A percentile compares a stretch with the other conserved stretches of the same genome.
Conservation (phyloP, 805 yeast genomes). For the Candida alai region DNA sequence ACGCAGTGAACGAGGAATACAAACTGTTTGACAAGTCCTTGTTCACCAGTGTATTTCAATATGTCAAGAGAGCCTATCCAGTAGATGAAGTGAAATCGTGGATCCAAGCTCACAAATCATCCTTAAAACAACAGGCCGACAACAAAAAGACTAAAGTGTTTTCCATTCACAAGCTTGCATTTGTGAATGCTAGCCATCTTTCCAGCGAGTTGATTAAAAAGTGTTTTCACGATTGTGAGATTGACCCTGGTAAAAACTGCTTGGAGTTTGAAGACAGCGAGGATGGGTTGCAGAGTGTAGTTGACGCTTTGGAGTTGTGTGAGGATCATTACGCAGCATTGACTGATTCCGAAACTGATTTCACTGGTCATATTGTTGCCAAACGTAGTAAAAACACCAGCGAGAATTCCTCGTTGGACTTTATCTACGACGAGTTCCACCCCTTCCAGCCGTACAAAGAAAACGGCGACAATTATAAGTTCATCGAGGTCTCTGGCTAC, state of each 20-base stretch:
- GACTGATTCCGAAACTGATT: conserved; percentile 32
- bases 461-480: conserved; percentile 22
- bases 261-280: conserved; percentile 23
- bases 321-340: conserved; percentile 38
- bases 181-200: conserved; percentile 65
- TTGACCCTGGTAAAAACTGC: conserved; percentile 44
- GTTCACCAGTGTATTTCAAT: conserved; percentile 26
- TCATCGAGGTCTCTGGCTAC: conserved; percentile 54
- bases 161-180: conserved; percentile 67
- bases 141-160: conserved; percentile 43
- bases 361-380: conserved; percentile 60
- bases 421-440: conserved; percentile 61
- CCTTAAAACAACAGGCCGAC: conserved; percentile 13
- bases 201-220: conserved; percentile 77
- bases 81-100: conserved; percentile 33
- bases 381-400: conserved; percentile 44
- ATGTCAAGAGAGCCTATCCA: conserved; percentile 19
- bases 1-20: conserved; percentile 75
- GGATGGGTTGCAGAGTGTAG: conserved; percentile 28
- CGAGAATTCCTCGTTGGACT: conserved; percentile 37
- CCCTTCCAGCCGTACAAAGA: conserved; percentile 57
- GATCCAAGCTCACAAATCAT: conserved; percentile 33
- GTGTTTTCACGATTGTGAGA: conserved; percentile 40
- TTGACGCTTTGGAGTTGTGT: conserved; percentile 43
- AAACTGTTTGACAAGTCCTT: conserved; percentile 52